Base-by-base conservation (phyloP, 2,329 filamentous ascomycete genomes). In the Blumeria graminis region DNA sequence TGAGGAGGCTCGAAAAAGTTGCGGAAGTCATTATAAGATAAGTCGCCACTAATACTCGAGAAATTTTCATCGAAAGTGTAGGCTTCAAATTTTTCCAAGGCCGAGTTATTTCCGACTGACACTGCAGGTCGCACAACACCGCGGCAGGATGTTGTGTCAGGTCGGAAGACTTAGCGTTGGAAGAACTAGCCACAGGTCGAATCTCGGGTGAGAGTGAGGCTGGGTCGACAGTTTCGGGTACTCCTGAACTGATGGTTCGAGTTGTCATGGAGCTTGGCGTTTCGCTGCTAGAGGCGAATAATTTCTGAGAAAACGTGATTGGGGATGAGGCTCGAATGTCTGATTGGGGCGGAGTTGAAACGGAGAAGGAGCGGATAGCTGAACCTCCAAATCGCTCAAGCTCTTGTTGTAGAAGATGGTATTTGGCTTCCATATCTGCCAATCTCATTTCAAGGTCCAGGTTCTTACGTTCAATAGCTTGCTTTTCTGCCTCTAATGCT, bases 81-180 rank as follows among this genome's bases (percentile, higher is more conserved):
- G 64, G 56, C 43, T 55, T 57, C 53, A 61, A 62, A 62, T 57
- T 45, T 63, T 61, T 66, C 65, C 65, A 67, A 60, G 62, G 63
- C 64, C 62, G 58, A 59, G 62, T 62, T 61, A 61, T 77, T 75
- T 73, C 78, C 84, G 85, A 90, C 82, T 80, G 92, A 96, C 92
- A 98, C 92, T 84, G 92, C 92, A 94, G 92, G 92, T 94, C 92
- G 70, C 84, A 96, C 92, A 96, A 95, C 90, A 95, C 83, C 89
- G 78, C 92, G 77, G 92, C 92, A 96, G 92, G 89, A 94, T 93
- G 89, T 95, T 95, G 92, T 95, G 89, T 92, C 92, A 80, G 74
- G 78, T 93, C 86, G 80, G 85, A 77, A 72, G 64, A 64, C 61
- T 59, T 62, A 61, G 63, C 64, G 63, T 62, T 63, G 61, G 65